phyloP scores from a whole-genome alignment of 805 yeast species.

The Saccharomycopsis lassenensis region DNA sequence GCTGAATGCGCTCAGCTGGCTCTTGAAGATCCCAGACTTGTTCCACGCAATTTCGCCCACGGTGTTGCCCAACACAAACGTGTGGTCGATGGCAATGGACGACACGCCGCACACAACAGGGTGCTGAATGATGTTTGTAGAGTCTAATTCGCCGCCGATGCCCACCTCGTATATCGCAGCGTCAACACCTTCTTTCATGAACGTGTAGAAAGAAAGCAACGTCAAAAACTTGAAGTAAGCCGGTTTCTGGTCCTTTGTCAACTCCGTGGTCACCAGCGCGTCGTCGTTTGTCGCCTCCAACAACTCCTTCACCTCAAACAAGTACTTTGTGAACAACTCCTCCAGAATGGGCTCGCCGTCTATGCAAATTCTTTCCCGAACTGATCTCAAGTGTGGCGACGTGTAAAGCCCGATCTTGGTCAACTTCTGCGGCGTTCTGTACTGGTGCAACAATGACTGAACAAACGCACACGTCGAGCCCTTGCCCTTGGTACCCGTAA shows the following conservation, averaged over 20 bases:
- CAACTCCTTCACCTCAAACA: conserved; percentile 89
- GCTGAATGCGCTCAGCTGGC: conserved; percentile 52
- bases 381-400: conserved; percentile 90
- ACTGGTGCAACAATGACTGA: conserved; percentile 66
- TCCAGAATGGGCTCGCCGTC: conserved; percentile 80
- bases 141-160: conserved; percentile 94
- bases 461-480: conserved; percentile 97
- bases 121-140: conserved; percentile 74
- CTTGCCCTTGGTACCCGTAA: conserved; percentile 97
- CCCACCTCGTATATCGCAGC: conserved; percentile 97
- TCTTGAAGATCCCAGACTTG: conserved; percentile 86
- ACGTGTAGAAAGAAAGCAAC: conserved; percentile 80
- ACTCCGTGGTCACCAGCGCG: conserved; percentile 51
- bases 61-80: conserved; percentile 75
- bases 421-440: conserved; percentile 29
- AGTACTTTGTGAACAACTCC: conserved; percentile 71
- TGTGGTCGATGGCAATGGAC: conserved; percentile 86
- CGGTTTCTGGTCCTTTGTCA: conserved; percentile 68
- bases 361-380: conserved; percentile 82
- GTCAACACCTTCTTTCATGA: conserved; percentile 79
- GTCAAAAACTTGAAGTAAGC: conserved; percentile 91
- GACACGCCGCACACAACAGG: conserved; percentile 85
- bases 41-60: conserved; percentile 91
- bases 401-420: conserved; percentile 84
- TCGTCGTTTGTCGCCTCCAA: conserved; percentile 51